Evolutionary conservation across 2,329 filamentous ascomycete genomes (phyloP), one percentile per base, ranked within the genome.

Genomic region (Clarireedia hainanense): DNA sequence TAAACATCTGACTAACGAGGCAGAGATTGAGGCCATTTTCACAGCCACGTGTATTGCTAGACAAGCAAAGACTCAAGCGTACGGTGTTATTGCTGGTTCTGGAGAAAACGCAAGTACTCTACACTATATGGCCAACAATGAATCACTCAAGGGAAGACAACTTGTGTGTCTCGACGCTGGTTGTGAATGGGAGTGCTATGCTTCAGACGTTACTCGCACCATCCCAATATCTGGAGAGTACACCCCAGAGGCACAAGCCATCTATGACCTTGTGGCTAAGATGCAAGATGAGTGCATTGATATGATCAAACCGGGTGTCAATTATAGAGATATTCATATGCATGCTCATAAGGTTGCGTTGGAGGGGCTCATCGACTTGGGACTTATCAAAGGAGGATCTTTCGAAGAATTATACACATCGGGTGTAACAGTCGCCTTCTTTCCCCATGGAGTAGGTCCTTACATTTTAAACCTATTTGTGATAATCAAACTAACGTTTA

Each of bases 191-290:
- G 74, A 84, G 49, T 85, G 87, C 63, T 97, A 99, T 69, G 90
- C 90, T 30, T 88, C 87, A 56, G 92, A 97, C 70, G 84, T 97
- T 27, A 97, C 94, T 0, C 83, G 92, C 39, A 94, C 91, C 0
- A 83, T 96, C 62, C 92, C 92, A 4, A 73, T 96, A 23, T 80
- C 78, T 14, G 88, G 88, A 5, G 74, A 73, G 0, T 95, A 90
- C 63, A 80, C 82, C 0, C 70, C 76, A 14, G 86, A 92, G 68
- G 85, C 85, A 0, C 78, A 80, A 48, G 79, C 81, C 9, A 85
- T 96, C 52, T 91, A 96, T 69, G 77, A 81, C 47, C 76, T 94
- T 26, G 91, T 96, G 3, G 76, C 87, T 62, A 75, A 79, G 57
- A 96, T 96, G 90, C 91, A 96, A 71, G 75, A 79, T 6, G 78